phyloP scores from a whole-genome alignment of 192 early-diverging fungal species.

The Kickxella alabastrina region DNA sequence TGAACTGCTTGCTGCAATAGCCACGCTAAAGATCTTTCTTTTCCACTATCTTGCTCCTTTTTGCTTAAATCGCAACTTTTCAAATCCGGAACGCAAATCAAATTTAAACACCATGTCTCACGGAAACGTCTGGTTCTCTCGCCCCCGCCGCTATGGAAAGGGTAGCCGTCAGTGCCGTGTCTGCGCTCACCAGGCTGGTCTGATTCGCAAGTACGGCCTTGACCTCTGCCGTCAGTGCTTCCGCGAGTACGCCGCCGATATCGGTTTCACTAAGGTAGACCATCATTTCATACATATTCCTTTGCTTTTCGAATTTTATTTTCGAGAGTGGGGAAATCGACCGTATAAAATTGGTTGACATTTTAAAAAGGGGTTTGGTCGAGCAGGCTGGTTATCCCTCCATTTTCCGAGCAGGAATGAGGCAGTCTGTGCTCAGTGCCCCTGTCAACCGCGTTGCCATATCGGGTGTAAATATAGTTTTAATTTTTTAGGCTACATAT shows the following conservation, averaged over 20 bases:
- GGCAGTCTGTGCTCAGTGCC: slow-evolving; percentile 10
- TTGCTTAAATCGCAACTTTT: slow-evolving; percentile 16
- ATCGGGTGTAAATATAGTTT: no score
- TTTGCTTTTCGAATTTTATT: neutral
- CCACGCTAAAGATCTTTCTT: slow-evolving; percentile 29
- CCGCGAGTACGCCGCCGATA: slow-evolving; percentile 97
- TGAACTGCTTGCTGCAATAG: no score
- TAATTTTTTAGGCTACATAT: neutral
- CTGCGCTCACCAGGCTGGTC: slow-evolving; percentile 98
- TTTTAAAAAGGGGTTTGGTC: slow-evolving; percentile 1
- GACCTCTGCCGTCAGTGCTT: slow-evolving; percentile 99
- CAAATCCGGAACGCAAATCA: slow-evolving; percentile 16
- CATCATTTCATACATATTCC: slow-evolving; percentile 1
- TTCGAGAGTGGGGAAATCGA: slow-evolving; percentile 1
- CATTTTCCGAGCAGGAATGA: slow-evolving; percentile 30
- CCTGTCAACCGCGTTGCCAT: no score
- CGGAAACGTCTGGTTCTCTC: slow-evolving; percentile 96
- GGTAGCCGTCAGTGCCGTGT: slow-evolving; percentile 99
- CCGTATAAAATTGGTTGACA: neutral
- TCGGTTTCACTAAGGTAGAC: slow-evolving; percentile 97
- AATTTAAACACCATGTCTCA: slow-evolving; percentile 83
- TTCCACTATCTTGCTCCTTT: slow-evolving; percentile 18
- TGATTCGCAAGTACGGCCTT: slow-evolving; percentile 99
- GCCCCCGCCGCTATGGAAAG: slow-evolving; percentile 95
- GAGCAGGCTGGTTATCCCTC: slow-evolving; percentile 25